phyloP scores from a whole-genome alignment of 441 rosid species.

The Populus hybrid region DNA sequence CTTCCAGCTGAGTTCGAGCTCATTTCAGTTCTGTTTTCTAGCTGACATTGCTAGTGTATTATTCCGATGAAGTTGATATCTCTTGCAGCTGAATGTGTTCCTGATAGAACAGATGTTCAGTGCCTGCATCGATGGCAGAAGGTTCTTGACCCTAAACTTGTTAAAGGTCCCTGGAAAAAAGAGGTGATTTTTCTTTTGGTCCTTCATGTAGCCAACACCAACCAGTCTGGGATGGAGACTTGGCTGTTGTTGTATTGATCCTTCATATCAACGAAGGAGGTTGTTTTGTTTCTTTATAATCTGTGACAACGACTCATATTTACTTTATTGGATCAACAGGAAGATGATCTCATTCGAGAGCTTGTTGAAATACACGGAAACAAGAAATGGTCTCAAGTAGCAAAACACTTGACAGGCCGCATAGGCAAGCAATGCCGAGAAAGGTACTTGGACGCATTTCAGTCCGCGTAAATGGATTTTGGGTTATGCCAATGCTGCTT shows the following conservation, averaged over 20 bases:
- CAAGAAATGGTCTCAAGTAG: constrained; percentile 31
- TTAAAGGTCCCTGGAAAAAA: constrained; percentile 91
- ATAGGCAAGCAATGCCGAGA: constrained; percentile 42
- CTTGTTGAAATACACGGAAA: constrained; percentile 58
- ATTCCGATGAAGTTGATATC: neutral
- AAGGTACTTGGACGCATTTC: constrained; percentile 28
- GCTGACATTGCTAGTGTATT: neutral
- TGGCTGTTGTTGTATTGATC: neutral
- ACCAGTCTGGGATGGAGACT: too few species aligned
- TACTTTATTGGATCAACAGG: constrained; percentile 35
- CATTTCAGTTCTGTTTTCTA: constrained; percentile 3
- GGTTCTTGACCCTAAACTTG: constrained; percentile 84
- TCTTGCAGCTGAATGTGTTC: constrained; percentile 68
- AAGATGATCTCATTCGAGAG: constrained; percentile 72
- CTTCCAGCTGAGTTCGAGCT: neutral
- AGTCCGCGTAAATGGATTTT: neutral
- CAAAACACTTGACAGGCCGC: constrained; percentile 31
- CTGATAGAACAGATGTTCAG: constrained; percentile 79
- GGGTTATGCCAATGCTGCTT: neutral
- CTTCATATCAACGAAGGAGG: neutral
- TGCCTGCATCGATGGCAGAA: constrained; percentile 97
- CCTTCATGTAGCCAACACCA: too few species aligned
- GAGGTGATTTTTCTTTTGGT: constrained; percentile 39
- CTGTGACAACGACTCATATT: neutral
- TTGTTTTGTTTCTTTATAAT: neutral